These are phyloP conservation scores for Phytophthora kernoviae DNA, from an alignment of 352 stramenopile species.

Conservation along the genomic window DNA sequence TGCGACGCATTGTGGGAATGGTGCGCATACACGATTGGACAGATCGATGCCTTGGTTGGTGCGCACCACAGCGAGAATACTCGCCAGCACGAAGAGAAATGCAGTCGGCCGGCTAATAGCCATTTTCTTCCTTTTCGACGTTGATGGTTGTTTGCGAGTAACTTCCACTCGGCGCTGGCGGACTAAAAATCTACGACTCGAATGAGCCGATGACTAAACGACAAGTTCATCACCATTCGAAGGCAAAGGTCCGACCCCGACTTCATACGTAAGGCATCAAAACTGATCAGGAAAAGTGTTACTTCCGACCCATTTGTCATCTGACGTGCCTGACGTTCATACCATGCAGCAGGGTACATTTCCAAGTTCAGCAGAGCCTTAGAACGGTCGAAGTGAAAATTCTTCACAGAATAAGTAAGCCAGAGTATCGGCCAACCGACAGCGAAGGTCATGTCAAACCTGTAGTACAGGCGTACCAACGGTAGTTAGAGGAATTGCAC, in stretches of 20 bases:
- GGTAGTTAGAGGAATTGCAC: neutral
- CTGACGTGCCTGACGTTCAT: conserved; percentile 19
- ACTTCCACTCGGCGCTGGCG: conserved; percentile 4
- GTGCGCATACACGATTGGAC: conserved; percentile 7
- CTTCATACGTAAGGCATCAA: conserved; percentile 25
- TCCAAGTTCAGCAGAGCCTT: conserved; percentile 18
- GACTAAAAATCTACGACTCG: conserved; percentile 22
- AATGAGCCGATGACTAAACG: conserved; percentile 25
- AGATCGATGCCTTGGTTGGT: conserved; percentile 11
- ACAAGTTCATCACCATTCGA: conserved; percentile 26
- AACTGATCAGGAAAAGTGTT: conserved; percentile 24
- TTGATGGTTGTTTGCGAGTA: neutral
- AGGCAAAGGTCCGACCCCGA: conserved; percentile 14
- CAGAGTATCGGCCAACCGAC: conserved; percentile 24
- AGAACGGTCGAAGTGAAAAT: conserved; percentile 25
- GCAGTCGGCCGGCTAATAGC: neutral
- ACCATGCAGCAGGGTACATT: conserved; percentile 11
- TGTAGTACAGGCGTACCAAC: neutral
- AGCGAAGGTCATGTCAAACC: conserved; percentile 33
- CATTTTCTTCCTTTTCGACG: neutral
- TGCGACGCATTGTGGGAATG: conserved; percentile 14
- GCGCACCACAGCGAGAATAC: conserved; percentile 11
- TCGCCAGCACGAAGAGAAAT: conserved; percentile 6
- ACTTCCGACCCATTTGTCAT: conserved; percentile 14
- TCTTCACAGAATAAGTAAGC: conserved; percentile 21